Evolutionary conservation across 306 rosid species (phyloP).

Genomic region (Malus domestica): DNA sequence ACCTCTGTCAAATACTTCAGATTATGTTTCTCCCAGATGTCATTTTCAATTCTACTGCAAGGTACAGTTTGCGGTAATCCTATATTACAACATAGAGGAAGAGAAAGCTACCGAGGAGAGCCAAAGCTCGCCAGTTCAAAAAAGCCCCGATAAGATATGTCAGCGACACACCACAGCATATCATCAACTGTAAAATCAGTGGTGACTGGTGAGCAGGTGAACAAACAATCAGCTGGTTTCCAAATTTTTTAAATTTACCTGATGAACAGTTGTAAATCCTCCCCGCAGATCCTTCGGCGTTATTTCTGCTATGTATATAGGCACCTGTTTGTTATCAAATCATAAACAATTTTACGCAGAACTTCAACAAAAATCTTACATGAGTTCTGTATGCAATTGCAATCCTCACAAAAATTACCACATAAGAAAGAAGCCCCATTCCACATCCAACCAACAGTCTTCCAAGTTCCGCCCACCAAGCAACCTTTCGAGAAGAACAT

Average conservation of each 20-base stretch:
- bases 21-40: not conserved
- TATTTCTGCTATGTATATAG: conserved; percentile 66
- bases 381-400: not conserved
- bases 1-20: not conserved
- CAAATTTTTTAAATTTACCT: conserved; percentile 27
- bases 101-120: conserved; percentile 39
- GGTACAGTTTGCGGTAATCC: not conserved
- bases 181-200: conserved; percentile 48
- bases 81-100: not conserved
- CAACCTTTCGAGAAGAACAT: conserved; percentile 45
- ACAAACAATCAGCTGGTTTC: not conserved
- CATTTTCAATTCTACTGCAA: not conserved
- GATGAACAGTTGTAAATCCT: conserved; percentile 57
- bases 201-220: not conserved
- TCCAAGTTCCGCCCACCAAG: conserved; percentile 72
- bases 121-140: conserved; percentile 48
- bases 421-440: conserved; percentile 76
- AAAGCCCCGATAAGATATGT: conserved; percentile 60
- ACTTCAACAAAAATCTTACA: not conserved
- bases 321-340: conserved; percentile 41
- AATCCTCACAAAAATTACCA: conserved; percentile 40
- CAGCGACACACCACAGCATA: conserved; percentile 51
- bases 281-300: conserved; percentile 71
- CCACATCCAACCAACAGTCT: conserved; percentile 77
- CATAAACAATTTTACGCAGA: not conserved